Percentiles rank a stretch among this genome's conserved stretches.
Conservation (phyloP, 768 basidiomycete genomes). For the Trametes elegans region DNA sequence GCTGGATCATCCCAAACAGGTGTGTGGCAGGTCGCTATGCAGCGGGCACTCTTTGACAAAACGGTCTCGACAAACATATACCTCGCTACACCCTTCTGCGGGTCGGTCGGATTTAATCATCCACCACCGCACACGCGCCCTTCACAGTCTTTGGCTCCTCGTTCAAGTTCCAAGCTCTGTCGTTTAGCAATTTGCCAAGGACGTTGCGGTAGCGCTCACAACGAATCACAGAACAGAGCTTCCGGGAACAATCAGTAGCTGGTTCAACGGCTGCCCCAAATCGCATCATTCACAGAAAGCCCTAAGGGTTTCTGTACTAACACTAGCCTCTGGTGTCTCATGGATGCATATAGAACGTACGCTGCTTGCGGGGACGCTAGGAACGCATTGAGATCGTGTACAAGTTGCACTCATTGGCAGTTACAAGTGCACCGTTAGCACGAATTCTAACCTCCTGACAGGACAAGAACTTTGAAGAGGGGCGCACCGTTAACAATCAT, state of each 20-base stretch:
- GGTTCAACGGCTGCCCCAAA: background rate
- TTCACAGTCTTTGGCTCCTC: constrained; percentile 77
- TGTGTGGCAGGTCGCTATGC: constrained; percentile 34
- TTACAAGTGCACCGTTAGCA: background rate
- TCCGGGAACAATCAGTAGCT: constrained; percentile 33
- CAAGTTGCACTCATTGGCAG: background rate
- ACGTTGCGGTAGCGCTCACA: constrained; percentile 50
- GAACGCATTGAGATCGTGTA: background rate
- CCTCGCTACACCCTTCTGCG: too few relatives aligned
- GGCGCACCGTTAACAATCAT: too few relatives aligned
- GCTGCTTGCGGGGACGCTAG: background rate
- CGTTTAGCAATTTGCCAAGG: constrained; percentile 55
- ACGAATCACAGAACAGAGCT: constrained; percentile 26
- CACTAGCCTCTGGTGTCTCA: background rate
- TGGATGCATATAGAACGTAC: background rate
- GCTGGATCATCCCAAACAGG: constrained; percentile 83
- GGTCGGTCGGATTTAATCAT: background rate
- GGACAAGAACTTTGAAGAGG: too few relatives aligned
- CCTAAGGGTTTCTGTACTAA: background rate
- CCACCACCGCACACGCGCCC: background rate
- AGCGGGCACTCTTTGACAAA: background rate
- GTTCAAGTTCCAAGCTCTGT: constrained; percentile 68
- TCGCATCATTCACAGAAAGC: background rate
- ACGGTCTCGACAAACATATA: too few relatives aligned
- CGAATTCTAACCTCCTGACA: too few relatives aligned